Conservation (phyloP, 139 green algal species). For the Gonium pectorale region DNA sequence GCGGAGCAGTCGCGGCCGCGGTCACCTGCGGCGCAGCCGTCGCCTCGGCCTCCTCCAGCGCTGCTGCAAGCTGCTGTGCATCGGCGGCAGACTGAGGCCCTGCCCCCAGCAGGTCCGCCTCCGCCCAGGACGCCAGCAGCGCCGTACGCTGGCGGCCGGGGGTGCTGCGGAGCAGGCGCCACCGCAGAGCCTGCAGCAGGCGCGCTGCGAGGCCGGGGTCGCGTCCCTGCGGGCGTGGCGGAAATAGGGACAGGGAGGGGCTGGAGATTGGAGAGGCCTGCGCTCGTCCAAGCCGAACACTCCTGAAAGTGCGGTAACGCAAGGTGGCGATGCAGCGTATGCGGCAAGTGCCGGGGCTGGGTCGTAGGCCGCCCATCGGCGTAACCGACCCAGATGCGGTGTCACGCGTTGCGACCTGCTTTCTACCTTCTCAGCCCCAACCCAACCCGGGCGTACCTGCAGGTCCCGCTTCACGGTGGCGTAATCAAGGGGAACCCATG, state of each 20-base stretch:
- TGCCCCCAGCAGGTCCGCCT: conserved; percentile 42
- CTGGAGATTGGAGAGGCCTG: too few relatives aligned
- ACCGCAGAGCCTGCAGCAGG: conserved; percentile 56
- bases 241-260: background rate
- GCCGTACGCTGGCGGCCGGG: conserved; percentile 29
- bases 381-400: too few relatives aligned
- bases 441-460: conserved; percentile 6
- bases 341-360: too few relatives aligned
- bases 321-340: too few relatives aligned
- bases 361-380: too few relatives aligned
- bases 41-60: too few relatives aligned
- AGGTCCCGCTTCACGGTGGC: conserved; percentile 8
- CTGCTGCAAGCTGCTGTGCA: background rate
- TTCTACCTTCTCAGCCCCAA: too few relatives aligned
- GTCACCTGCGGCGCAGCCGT: too few relatives aligned
- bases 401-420: too few relatives aligned
- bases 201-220: conserved; percentile 3
- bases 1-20: too few relatives aligned
- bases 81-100: background rate
- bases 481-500: conserved; percentile 49
- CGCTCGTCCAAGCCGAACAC: too few relatives aligned
- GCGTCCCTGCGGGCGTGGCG: background rate
- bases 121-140: conserved; percentile 36
- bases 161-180: conserved; percentile 41
- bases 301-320: too few relatives aligned